phyloP scores from a whole-genome alignment of 2,329 filamentous ascomycete species.

The Biscogniauxia mediterranea region DNA sequence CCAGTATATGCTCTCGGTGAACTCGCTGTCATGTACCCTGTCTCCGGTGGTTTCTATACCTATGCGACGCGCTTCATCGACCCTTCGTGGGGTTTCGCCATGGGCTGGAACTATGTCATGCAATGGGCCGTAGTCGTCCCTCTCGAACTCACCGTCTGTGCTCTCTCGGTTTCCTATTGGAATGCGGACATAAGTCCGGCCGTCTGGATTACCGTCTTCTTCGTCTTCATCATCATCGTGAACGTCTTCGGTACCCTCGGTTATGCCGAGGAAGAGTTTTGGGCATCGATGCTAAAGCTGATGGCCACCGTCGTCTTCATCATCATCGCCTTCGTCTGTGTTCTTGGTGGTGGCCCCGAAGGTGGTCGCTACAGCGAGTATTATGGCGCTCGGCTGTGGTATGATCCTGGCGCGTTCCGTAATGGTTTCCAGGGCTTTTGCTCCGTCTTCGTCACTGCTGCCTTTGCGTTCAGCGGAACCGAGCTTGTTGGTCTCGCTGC shows the following conservation, averaged over 20 bases:
- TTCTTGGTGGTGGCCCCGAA: constrained; percentile 58
- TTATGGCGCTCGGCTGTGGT: constrained; percentile 50
- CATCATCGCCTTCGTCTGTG: constrained; percentile 57
- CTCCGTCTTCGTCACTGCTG: constrained; percentile 69
- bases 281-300: constrained; percentile 56
- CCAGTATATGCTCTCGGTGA: constrained; percentile 56
- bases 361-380: constrained; percentile 44
- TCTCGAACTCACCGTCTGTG: constrained; percentile 48
- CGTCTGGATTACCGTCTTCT: constrained; percentile 58
- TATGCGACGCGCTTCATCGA: constrained; percentile 51
- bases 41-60: constrained; percentile 51
- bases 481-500: constrained; percentile 74
- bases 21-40: constrained; percentile 48
- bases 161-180: constrained; percentile 50
- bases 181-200: constrained; percentile 41
- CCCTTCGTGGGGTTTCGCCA: constrained; percentile 45
- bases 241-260: constrained; percentile 57
- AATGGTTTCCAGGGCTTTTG: constrained; percentile 75
- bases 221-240: constrained; percentile 49
- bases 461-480: constrained; percentile 71
- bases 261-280: constrained; percentile 61
- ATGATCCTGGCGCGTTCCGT: constrained; percentile 57
- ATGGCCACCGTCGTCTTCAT: constrained; percentile 61
- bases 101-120: constrained; percentile 45
- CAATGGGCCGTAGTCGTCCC: constrained; percentile 49